These are phyloP conservation scores for Avena eriantha DNA, from an alignment of 176 grass and related monocot genomes.

Conservation along the genomic window DNA sequence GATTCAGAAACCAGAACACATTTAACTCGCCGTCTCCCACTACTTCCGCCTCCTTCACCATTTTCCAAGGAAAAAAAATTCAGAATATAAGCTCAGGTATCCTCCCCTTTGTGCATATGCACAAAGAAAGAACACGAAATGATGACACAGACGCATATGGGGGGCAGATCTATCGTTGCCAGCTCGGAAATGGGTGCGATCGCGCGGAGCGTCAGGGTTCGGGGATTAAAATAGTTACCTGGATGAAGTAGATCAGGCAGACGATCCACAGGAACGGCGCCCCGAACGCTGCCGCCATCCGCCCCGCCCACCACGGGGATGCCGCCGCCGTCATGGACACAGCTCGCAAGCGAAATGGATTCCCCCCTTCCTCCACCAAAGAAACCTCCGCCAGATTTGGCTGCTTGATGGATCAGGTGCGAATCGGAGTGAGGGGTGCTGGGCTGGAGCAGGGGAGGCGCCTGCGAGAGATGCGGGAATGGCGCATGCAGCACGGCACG, in stretches of 20 bases:
- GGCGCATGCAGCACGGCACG: neutral
- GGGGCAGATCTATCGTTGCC: neutral
- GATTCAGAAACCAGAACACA: neutral
- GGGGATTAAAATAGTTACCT: slow-evolving; percentile 37
- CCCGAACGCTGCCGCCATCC: slow-evolving; percentile 62
- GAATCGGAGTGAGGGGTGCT: neutral
- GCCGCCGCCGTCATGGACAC: slow-evolving; percentile 44
- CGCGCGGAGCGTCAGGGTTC: neutral
- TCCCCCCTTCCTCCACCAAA: neutral
- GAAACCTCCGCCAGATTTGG: slow-evolving; percentile 16
- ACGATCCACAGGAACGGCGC: slow-evolving; percentile 73
- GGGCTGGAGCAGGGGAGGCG: neutral
- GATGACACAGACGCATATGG: neutral
- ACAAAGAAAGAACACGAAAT: neutral
- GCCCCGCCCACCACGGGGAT: slow-evolving; percentile 45
- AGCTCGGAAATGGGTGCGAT: neutral
- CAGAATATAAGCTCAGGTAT: neutral
- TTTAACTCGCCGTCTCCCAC: neutral
- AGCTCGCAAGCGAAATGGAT: neutral
- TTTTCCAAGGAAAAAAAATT: neutral
- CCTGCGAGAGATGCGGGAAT: neutral
- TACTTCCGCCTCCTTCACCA: neutral
- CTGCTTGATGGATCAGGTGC: neutral
- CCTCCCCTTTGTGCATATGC: neutral
- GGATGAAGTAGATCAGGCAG: slow-evolving; percentile 79